Base-by-base conservation (phyloP, 371 early-diverging fungal genomes). In the Lichtheimia ornata region DNA sequence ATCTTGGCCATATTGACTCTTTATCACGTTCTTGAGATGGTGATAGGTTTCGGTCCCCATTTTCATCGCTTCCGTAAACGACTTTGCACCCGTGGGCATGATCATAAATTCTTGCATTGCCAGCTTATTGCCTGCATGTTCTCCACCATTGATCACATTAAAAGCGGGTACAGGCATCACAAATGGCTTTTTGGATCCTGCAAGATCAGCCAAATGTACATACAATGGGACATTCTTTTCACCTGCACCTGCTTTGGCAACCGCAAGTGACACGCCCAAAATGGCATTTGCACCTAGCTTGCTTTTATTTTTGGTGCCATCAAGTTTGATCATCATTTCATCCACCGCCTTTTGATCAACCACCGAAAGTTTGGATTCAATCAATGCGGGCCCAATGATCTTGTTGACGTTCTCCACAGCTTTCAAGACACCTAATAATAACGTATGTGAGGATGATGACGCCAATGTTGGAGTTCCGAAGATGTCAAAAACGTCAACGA, bases 31-130 rank as follows among this genome's bases (percentile, higher is more conserved):
- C 89, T 98, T 98, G 58, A 99, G 83, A 69, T 82, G 66, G 81
- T 96, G 94, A 87, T 98, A 99, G 69, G 97, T 96, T 82, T 97
- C 97, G 50, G 91, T 84, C 55, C 98, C 98, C 56, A 97, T 97
- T 87, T 91, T 90, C 97, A 98, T 96, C 70, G 98, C 98, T 78
- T 98, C 97, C 55, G 91, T 70, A 81, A 97, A 98, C 49, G 92
- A 88, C 17, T 71, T 51, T 56, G 98, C 98, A 66, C 98, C 98
- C 56, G 95, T 95, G 64, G 98, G 98, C 74, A 97, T 76, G 71
- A 99, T 98, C 99, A 99, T 99, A 78, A 99, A 98, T 84, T 99
- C 99, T 79, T 99, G 99, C 92, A 99, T 95, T 70, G 96, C 94
- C 44, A 99, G 88, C 82, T 94, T 96, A 93, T 99, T 99, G 70